Base-by-base conservation (phyloP, 257 asterid genomes). In the Dorcoceras hygrometricum region DNA sequence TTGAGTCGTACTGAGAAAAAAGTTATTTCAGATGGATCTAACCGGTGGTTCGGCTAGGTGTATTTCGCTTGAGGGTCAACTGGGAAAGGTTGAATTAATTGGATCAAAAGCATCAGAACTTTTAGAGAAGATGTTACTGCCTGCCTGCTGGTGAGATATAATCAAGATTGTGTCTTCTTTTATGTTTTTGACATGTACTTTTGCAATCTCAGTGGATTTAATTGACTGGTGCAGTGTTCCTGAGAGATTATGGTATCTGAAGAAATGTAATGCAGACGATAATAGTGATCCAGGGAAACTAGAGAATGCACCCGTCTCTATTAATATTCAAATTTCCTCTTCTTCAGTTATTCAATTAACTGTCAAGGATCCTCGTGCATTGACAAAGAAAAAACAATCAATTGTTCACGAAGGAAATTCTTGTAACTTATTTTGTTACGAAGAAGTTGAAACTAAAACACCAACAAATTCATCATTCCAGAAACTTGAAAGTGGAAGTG, bases 1-100 rank as follows among this genome's bases (percentile, higher is more conserved):
- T 57, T 61, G 60, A 57, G 59, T 27, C 26, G 50, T 65, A 67
- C 36, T 57, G 59, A 71, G 32, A 36, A 65, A 10, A 14, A 36
- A 79, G 4, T 62, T 39, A 36, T 67, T 81, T 74, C 93, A 87
- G 96, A 72, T 71, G 62, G 87, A 76, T 63, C 58, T 10, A 36
- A 56, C 77, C 69, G 75, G 76, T 23, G 63, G 67, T 70, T 69
- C 85, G 57, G 79, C 78, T 68, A 75, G 57, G 34, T 90, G 95
- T 70, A 62, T 76, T 70, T 85, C 97, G 71, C 95, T 84, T 50
- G 92, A 79, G 79, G 89, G 87, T 18, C 87, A 84, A 72, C 95
- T 93, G 39, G 96, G 83, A 39, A 87, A 77, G 73, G 53, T 93
- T 72, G 97, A 93, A 75, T 69, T 93, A 74, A 69, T 86, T n/a